A percentile compares a stretch with the other conserved stretches of the same genome.
These are phyloP conservation scores for Raffaelea deltoideospora DNA, from an alignment of 2,329 filamentous ascomycete species.

Conservation along the genomic window DNA sequence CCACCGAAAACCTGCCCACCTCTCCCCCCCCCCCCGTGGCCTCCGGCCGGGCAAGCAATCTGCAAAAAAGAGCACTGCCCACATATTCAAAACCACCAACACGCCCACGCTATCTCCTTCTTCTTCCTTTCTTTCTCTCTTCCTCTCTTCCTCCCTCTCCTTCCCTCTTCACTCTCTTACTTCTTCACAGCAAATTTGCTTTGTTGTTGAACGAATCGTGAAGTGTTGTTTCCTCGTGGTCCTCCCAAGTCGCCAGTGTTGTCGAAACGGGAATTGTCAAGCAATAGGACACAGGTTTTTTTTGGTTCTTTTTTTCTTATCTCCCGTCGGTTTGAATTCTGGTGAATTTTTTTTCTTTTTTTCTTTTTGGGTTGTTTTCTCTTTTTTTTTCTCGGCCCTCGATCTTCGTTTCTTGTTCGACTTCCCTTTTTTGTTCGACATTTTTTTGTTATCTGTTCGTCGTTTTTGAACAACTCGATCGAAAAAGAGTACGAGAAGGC, in stretches of 20 bases:
- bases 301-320: neutral
- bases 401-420: neutral
- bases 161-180: no score
- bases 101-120: slow-evolving; percentile 3
- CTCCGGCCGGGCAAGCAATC: no score
- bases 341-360: neutral
- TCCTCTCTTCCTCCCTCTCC: neutral
- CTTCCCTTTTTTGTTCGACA: neutral
- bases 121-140: neutral
- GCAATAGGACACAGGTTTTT: slow-evolving; percentile 2
- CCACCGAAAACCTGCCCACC: slow-evolving; percentile 2
- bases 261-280: slow-evolving; percentile 2
- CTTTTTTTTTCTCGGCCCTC: neutral
- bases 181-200: slow-evolving; percentile 1
- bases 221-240: neutral
- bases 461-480: neutral
- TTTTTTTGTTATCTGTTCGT: neutral
- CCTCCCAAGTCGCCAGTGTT: slow-evolving; percentile 3
- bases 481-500: neutral
- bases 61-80: neutral
- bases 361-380: neutral
- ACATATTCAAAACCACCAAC: slow-evolving; percentile 8
- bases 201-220: slow-evolving; percentile 4
- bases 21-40: slow-evolving; percentile 1
- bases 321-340: neutral